Conservation (phyloP, 2,329 filamentous ascomycete genomes). For the Venturia oleaginea region DNA sequence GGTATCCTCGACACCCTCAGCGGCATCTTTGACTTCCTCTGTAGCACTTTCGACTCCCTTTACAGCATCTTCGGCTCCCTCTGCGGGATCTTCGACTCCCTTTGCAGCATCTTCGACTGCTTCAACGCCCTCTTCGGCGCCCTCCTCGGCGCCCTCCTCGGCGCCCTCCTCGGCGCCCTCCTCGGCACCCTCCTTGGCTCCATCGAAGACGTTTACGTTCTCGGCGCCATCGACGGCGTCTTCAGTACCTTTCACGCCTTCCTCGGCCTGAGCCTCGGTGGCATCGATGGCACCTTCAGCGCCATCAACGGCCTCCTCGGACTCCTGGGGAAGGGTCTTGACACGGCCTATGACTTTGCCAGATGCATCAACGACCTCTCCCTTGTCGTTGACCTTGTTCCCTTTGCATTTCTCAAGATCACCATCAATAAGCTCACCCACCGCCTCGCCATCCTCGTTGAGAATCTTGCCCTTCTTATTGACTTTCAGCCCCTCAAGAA, state of each 20-base stretch:
- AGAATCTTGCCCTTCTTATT: conserved; percentile 49
- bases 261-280: conserved; percentile 25
- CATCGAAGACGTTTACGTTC: too few species aligned
- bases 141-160: conserved; percentile 22
- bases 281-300: conserved; percentile 26
- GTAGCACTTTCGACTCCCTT: conserved; percentile 25
- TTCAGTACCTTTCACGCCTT: conserved; percentile 21
- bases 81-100: conserved; percentile 27
- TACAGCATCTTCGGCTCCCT: conserved; percentile 20
- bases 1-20: conserved; percentile 27
- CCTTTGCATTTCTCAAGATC: conserved; percentile 53
- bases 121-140: conserved; percentile 24
- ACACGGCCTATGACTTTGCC: conserved; percentile 56
- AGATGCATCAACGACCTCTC: conserved; percentile 55
- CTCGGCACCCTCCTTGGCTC: conserved; percentile 29
- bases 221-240: conserved; percentile 19
- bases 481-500: conserved; percentile 45
- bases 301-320: conserved; percentile 24
- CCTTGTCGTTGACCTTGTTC: conserved; percentile 56
- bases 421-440: conserved; percentile 47
- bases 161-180: conserved; percentile 22
- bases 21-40: conserved; percentile 24
- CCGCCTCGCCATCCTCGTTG: conserved; percentile 44
- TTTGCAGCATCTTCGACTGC: conserved; percentile 25
- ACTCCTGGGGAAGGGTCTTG: conserved; percentile 40